A percentile compares a stretch with the other conserved stretches of the same genome.
Evolutionary conservation across 371 early-diverging fungal genomes (phyloP).

Genomic region (Agmasoma carcini): DNA sequence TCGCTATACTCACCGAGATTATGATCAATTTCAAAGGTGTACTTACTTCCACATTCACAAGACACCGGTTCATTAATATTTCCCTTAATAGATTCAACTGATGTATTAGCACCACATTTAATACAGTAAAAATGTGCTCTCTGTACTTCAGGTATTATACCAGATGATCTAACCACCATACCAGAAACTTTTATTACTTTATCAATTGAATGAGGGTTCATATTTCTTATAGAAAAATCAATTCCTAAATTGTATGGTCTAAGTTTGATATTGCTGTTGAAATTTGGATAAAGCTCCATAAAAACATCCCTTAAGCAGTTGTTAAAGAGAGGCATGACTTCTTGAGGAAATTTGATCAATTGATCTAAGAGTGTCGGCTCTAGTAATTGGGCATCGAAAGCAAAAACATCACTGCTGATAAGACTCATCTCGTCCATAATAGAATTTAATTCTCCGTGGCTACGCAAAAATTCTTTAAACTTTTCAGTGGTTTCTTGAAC

Average conservation of each 20-base stretch:
- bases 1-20: constrained; percentile 77
- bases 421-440: constrained; percentile 22
- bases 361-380: constrained; percentile 52
- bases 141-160: constrained; percentile 70
- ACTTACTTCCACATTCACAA: constrained; percentile 59
- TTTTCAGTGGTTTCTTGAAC: constrained; percentile 69
- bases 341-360: constrained; percentile 80
- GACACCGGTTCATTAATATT: constrained; percentile 73
- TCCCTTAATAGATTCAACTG: constrained; percentile 72
- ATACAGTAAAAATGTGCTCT: constrained; percentile 50
- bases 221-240: constrained; percentile 71
- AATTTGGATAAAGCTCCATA: constrained; percentile 59
- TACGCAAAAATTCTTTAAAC: constrained; percentile 71
- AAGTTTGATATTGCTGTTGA: constrained; percentile 57
- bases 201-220: constrained; percentile 87
- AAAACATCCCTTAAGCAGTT: constrained; percentile 66
- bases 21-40: constrained; percentile 60
- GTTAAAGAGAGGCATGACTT: constrained; percentile 83
- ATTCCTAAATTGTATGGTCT: constrained; percentile 72
- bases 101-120: constrained; percentile 59
- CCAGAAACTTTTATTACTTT: constrained; percentile 84
- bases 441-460: constrained; percentile 28
- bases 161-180: constrained; percentile 72
- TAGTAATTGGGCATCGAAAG: constrained; percentile 5
- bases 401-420: constrained; percentile 40